Evolutionary conservation across 2,329 filamentous ascomycete species (phyloP), one percentile per base, ranked within the genome.

Genomic region (Fusarium nanum): DNA sequence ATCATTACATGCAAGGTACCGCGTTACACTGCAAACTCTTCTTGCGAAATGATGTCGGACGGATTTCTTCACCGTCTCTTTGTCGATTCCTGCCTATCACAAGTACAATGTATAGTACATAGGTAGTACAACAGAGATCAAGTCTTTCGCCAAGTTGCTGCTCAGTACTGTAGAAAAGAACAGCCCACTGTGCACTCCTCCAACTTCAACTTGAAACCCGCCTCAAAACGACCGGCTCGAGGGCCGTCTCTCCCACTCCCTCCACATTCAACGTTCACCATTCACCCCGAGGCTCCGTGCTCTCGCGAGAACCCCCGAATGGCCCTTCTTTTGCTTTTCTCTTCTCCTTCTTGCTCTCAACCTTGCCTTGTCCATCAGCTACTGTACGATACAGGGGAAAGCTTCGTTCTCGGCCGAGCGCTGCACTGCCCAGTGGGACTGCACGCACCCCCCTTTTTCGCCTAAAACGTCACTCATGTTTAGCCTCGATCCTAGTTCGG

Each of bases 371-470:
- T 41, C 18, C n/a, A n/a, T 20, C 49, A 27, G 37, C n/a, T n/a
- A 22, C 57, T 10, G 23, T 49, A 59, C 52, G 12, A 27, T 32
- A 34, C 41, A 63, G 28, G 63, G 53, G 37, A 20, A 44, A 49
- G 44, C n/a, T 30, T 53, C 56, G 48, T 67, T 74, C 71, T 74
- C 72, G 72, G 72, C 71, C 71, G 71, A 74, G 67, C 71, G 73
- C 69, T 65, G 67, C 67, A 58, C 59, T 49, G 41, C 45, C 44
- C 27, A 30, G 40, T 32, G 45, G 54, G 20, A 49, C 45, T 27
- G 42, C 16, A 47, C 16, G 20, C 52, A 40, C 61, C 23, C 45
- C 50, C 49, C 60, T 32, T 61, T 47, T 58, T 47, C 60, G 41
- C 57, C 61, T 53, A 61, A 61, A 70, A 60, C 66, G 53, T 70